Evolutionary conservation across 139 green algal genomes (phyloP).

Genomic region (Chlamydomonas applanata): DNA sequence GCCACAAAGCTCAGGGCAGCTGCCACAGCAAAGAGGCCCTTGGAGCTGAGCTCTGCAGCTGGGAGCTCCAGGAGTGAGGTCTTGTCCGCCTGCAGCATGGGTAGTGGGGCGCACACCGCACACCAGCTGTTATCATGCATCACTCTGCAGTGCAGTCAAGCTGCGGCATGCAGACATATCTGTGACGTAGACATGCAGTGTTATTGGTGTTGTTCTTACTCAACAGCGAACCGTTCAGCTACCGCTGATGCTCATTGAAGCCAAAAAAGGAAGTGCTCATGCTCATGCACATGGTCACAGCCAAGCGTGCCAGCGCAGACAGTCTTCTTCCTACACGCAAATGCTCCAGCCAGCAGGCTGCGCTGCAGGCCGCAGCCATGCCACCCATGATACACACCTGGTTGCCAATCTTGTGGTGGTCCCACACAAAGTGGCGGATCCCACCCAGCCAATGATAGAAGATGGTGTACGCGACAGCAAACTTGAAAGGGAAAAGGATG

Average conservation of each 20-base stretch:
- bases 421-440: slow-evolving; percentile 83
- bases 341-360: no score
- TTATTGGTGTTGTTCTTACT: no score
- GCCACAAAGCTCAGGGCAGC: slow-evolving; percentile 41
- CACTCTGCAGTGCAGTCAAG: not conserved
- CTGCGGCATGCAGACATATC: not conserved
- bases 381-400: slow-evolving; percentile 17
- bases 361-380: no score
- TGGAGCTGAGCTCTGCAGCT: slow-evolving; percentile 51
- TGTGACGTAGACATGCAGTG: no score
- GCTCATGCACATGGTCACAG: no score
- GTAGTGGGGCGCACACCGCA: no score
- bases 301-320: no score
- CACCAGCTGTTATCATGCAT: no score
- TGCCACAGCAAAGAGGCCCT: slow-evolving; percentile 53
- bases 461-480: slow-evolving; percentile 74
- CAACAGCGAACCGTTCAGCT: no score
- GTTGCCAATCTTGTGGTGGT: slow-evolving; percentile 76
- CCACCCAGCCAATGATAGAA: slow-evolving; percentile 91
- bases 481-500: slow-evolving; percentile 74
- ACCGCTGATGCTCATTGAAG: not conserved
- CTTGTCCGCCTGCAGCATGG: slow-evolving; percentile 64
- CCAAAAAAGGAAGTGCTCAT: no score
- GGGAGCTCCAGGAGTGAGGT: slow-evolving; percentile 68
- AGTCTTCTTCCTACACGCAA: no score